Evolutionary conservation across 495 filamentous ascomycete species (phyloP).

Genomic region (Aspergillus haitiensis): DNA sequence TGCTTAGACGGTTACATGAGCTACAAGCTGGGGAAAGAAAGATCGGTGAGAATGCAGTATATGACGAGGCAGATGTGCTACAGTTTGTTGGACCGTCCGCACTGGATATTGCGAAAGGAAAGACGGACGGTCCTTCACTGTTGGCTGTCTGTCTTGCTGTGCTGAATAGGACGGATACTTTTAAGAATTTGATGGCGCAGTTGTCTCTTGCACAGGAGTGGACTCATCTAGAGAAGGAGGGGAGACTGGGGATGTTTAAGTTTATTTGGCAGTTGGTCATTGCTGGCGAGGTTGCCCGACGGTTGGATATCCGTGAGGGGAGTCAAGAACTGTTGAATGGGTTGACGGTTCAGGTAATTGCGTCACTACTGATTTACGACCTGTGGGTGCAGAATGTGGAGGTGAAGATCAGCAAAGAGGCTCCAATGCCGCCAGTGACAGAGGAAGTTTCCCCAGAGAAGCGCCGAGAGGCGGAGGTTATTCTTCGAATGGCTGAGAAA

Average conservation of each 20-base stretch:
- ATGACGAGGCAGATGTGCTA: not conserved
- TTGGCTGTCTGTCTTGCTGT: not conserved
- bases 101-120: not conserved
- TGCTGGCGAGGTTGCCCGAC: not conserved
- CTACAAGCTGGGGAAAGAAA: not conserved
- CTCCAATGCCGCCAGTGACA: not conserved
- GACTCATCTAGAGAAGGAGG: not conserved
- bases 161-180: not conserved
- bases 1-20: not conserved
- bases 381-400: not conserved
- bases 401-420: not conserved
- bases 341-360: not conserved
- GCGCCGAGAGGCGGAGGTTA: not conserved
- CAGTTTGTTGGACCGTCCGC: not conserved
- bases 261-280: conserved; percentile 3
- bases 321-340: not conserved
- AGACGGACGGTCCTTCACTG: not conserved
- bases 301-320: not conserved
- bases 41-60: not conserved
- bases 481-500: not conserved
- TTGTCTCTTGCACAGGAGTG: not conserved
- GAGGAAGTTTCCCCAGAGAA: not conserved
- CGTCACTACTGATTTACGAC: not conserved
- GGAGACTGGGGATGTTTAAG: not conserved
- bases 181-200: not conserved